These are phyloP conservation scores for Taiwanofungus camphoratus DNA, from an alignment of 1,284 basidiomycete genomes.

Conservation along the genomic window DNA sequence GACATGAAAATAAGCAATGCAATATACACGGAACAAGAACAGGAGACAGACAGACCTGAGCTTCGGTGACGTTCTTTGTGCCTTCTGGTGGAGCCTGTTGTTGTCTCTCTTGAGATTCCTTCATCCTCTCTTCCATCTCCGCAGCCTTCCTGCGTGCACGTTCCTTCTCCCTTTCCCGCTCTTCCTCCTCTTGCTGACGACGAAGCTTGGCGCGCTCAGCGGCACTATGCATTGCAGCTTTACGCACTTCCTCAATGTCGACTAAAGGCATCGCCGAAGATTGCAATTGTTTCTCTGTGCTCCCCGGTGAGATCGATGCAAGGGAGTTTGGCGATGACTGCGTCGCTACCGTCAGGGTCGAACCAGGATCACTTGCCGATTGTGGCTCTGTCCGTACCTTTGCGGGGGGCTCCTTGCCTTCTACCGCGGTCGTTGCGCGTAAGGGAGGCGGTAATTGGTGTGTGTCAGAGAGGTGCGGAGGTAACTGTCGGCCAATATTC, in stretches of 20 bases:
- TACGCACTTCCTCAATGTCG: conserved; percentile 72
- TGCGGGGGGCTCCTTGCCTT: not conserved
- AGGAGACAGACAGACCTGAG: conserved; percentile 17
- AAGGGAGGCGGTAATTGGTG: conserved; percentile 9
- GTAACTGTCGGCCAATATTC: conserved; percentile 33
- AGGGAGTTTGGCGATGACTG: conserved; percentile 14
- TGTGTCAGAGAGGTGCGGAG: conserved; percentile 17
- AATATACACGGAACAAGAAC: no score
- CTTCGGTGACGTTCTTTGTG: conserved; percentile 16
- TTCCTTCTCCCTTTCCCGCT: conserved; percentile 78
- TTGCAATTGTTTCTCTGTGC: conserved; percentile 28
- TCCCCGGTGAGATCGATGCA: conserved; percentile 15
- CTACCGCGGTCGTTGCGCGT: conserved; percentile 3
- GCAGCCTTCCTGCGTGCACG: conserved; percentile 81
- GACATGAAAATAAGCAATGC: no score
- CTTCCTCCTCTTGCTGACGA: conserved; percentile 81
- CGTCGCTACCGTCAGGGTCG: conserved; percentile 9
- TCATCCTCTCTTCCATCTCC: conserved; percentile 77
- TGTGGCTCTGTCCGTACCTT: conserved; percentile 6
- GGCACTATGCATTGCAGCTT: conserved; percentile 84
- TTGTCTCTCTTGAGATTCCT: conserved; percentile 35
- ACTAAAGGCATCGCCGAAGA: conserved; percentile 32
- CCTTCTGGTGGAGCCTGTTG: conserved; percentile 13
- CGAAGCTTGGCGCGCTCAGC: conserved; percentile 81
- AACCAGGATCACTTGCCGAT: conserved; percentile 10